Evolutionary conservation across 2,329 filamentous ascomycete genomes (phyloP), one percentile per base, ranked within the genome.

Genomic region (Ophiostoma himal-ulmi): DNA sequence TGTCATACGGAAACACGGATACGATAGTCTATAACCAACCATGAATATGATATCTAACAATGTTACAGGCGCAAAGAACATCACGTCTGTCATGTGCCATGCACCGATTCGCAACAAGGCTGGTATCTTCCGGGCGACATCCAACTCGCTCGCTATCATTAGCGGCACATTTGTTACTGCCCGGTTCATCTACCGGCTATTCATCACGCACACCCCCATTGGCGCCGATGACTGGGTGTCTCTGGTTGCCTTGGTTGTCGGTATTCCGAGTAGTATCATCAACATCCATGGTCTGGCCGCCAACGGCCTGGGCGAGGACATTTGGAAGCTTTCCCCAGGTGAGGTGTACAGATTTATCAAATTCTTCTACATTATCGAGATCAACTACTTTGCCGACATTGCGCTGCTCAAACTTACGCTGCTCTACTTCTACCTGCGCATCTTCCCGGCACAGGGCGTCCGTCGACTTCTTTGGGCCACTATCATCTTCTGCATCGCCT

Each of bases 391-490:
- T 74, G 69, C 77, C 3, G 77, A 82, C 20, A 75, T 85, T 14
- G 77, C 81, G 1, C 76, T 84, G 36, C 78, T 84, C 20, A 86
- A 87, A 73, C 75, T 85, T 5, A 81, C 84, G 0, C 78, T 88
- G 34, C 77, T 88, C 0, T 79, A 84, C 74, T 86, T 88, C 76
- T 87, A 86, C 74, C 77, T 85, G 5, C 81, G 83, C 69, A 83
- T 88, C 70, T 88, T 88, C 72, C 83, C 83, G 0, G 74, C 76
- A 0, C 71, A 69, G 0, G 70, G 67, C 3, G 79, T 85, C 11
- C 79, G 80, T 17, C 77, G 76, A 6, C 66, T 83, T 14, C 77
- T 85, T 6, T 81, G 79, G 77, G 78, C 72, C n/a, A 83, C 82
- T 0, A 74, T 84, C 48, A 73, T 74, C 4, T 78, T 83, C 69